Percentiles rank a stretch among this genome's conserved stretches.
These are phyloP conservation scores for Trichoderma sp. DNA, from an alignment of 2,329 filamentous ascomycete species.

Conservation along the genomic window DNA sequence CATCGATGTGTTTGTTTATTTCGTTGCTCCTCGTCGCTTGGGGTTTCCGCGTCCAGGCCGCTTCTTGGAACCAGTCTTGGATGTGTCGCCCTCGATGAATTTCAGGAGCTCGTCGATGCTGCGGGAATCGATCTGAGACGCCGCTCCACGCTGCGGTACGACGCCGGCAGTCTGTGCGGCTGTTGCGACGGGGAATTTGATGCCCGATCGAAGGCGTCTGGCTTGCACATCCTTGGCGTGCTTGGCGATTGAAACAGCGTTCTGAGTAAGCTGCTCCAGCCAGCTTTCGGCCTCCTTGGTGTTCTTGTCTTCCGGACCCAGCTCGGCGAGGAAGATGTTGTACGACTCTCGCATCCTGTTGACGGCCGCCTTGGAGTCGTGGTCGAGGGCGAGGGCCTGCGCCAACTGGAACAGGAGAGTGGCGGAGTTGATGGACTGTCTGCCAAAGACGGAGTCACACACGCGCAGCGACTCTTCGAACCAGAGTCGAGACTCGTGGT, in stretches of 20 bases:
- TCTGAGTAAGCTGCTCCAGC: constrained; percentile 94
- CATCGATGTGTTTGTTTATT: not conserved
- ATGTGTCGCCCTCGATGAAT: constrained; percentile 81
- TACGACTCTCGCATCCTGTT: constrained; percentile 93
- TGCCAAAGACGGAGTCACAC: constrained; percentile 86
- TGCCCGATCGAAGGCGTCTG: constrained; percentile 66
- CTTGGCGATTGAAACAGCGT: constrained; percentile 90
- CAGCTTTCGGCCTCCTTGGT: constrained; percentile 97
- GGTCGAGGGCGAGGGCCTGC: constrained; percentile 91
- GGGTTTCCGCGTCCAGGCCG: constrained; percentile 52
- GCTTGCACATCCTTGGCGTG: constrained; percentile 84
- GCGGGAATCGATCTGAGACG: constrained; percentile 62
- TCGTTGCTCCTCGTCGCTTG: constrained; percentile 46
- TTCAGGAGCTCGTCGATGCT: constrained; percentile 91
- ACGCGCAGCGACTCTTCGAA: constrained; percentile 90
- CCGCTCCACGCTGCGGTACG: constrained; percentile 30
- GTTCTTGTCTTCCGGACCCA: constrained; percentile 90
- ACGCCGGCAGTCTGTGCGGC: constrained; percentile 30
- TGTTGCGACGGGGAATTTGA: constrained; percentile 56
- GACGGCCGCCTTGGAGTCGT: constrained; percentile 88
- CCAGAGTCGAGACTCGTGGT: constrained; percentile 92
- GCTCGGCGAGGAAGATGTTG: constrained; percentile 85
- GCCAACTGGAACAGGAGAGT: constrained; percentile 96
- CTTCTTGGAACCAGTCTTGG: constrained; percentile 52
- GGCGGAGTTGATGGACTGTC: constrained; percentile 86